Percentiles rank a stretch among this genome's conserved stretches.
Evolutionary conservation across 2,329 filamentous ascomycete species (phyloP).

Genomic region (Ilyonectria sp.): DNA sequence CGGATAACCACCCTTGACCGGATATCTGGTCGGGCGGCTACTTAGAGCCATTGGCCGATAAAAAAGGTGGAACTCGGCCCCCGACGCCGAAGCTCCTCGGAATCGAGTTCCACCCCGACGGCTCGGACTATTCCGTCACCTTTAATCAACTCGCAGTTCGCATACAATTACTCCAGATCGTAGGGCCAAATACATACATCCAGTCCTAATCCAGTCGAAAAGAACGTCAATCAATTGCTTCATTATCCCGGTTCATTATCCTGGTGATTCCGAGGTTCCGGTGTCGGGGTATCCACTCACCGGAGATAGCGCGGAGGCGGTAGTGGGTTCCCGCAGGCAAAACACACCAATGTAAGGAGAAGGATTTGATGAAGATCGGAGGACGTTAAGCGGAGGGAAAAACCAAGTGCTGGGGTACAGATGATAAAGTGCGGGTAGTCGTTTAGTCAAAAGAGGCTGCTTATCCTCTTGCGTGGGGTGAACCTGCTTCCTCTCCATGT

Average conservation of each 20-base stretch:
- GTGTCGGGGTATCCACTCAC: constrained; percentile 22
- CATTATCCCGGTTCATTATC: neutral
- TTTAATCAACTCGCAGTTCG: neutral
- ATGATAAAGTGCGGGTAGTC: constrained; percentile 8
- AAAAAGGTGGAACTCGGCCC: constrained; percentile 37
- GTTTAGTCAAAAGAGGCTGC: constrained; percentile 13
- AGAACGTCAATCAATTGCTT: neutral
- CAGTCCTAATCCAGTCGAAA: neutral
- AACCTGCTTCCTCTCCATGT: neutral
- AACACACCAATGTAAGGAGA: constrained; percentile 17
- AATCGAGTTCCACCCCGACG: constrained; percentile 36
- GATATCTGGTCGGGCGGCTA: constrained; percentile 6
- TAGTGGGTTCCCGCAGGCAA: constrained; percentile 7
- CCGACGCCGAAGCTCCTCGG: constrained; percentile 24
- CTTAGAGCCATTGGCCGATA: constrained; percentile 22
- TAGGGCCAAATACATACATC: neutral
- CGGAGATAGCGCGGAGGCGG: constrained; percentile 22
- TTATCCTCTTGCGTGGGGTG: constrained; percentile 12
- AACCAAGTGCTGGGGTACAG: neutral
- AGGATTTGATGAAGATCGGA: constrained; percentile 8
- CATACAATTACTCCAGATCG: neutral
- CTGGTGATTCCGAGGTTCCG: constrained; percentile 24
- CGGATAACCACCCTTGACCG: neutral
- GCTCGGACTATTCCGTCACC: neutral
- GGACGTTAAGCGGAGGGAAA: constrained; percentile 1